A percentile compares a stretch with the other conserved stretches of the same genome.
These are phyloP conservation scores for Albugo candida DNA, from an alignment of 352 stramenopile species.

Conservation along the genomic window DNA sequence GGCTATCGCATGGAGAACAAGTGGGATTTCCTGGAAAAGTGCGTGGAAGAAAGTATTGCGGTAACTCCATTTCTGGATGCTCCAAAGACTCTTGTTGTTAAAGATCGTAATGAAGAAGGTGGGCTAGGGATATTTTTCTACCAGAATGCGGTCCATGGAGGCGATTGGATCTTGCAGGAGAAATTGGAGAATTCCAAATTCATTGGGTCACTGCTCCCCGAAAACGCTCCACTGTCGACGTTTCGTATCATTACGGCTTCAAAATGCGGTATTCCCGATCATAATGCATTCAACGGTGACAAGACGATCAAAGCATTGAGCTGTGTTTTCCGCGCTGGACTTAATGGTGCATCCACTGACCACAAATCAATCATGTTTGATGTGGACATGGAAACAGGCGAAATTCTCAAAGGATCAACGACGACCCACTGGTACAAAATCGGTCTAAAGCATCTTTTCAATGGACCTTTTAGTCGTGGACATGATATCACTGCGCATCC, in stretches of 20 bases:
- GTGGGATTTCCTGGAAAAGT: slow-evolving; percentile 92
- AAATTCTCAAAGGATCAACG: slow-evolving; percentile 87
- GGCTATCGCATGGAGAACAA: slow-evolving; percentile 97
- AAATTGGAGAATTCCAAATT: slow-evolving; percentile 86
- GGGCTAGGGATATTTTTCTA: slow-evolving; percentile 96
- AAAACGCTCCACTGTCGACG: slow-evolving; percentile 89
- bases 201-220: slow-evolving; percentile 81
- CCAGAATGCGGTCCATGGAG: slow-evolving; percentile 87
- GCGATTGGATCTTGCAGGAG: slow-evolving; percentile 95
- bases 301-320: slow-evolving; percentile 43
- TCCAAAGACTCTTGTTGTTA: slow-evolving; percentile 84
- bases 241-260: slow-evolving; percentile 96
- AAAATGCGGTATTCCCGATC: slow-evolving; percentile 29
- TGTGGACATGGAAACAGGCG: slow-evolving; percentile 87
- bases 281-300: slow-evolving; percentile 25
- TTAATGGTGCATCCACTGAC: slow-evolving; percentile 79
- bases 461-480: slow-evolving; percentile 52
- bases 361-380: slow-evolving; percentile 98
- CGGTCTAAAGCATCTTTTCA: slow-evolving; percentile 49
- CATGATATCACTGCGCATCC: slow-evolving; percentile 81
- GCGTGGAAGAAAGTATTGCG: slow-evolving; percentile 80
- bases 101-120: slow-evolving; percentile 96
- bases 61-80: slow-evolving; percentile 87
- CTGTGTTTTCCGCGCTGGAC: slow-evolving; percentile 55
- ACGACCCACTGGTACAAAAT: slow-evolving; percentile 94